phyloP scores from a whole-genome alignment of 441 rosid genomes.

The Croton laevigatus region DNA sequence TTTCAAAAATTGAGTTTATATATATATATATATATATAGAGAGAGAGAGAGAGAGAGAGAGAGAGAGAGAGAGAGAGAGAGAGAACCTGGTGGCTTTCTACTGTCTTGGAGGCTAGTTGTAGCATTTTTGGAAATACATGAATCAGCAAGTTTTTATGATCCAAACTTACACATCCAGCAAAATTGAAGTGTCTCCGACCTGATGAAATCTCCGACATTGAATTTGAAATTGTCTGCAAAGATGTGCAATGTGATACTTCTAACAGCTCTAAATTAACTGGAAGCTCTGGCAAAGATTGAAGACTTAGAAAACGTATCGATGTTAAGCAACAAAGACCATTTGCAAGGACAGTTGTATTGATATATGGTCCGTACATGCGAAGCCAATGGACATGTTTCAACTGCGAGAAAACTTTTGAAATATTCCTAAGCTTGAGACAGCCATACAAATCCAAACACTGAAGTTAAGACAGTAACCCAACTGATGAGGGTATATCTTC shows the following conservation, averaged over 20 bases:
- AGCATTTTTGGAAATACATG: too few species aligned
- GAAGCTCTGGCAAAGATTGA: neutral
- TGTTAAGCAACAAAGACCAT: too few species aligned
- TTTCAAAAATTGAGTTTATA: too few species aligned
- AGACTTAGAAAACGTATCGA: neutral
- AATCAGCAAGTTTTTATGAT: neutral
- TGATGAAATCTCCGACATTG: neutral
- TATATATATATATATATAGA: too few species aligned
- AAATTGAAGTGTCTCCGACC: neutral
- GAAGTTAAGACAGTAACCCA: neutral
- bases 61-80: too few species aligned
- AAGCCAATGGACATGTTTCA: neutral
- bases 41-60: too few species aligned
- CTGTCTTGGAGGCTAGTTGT: too few species aligned
- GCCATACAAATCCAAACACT: neutral
- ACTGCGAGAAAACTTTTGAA: neutral
- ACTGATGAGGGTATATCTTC: neutral
- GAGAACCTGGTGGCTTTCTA: too few species aligned
- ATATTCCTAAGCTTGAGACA: slow-evolving; percentile 9
- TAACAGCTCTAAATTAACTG: neutral
- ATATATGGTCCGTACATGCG: neutral
- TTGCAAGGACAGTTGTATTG: too few species aligned
- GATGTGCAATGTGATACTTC: neutral
- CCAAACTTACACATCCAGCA: neutral
- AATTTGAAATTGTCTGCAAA: neutral